A percentile compares a stretch with the other conserved stretches of the same genome.
These are phyloP conservation scores for Dioscorea zingiberensis DNA, from an alignment of 106 monocot species.

Conservation along the genomic window DNA sequence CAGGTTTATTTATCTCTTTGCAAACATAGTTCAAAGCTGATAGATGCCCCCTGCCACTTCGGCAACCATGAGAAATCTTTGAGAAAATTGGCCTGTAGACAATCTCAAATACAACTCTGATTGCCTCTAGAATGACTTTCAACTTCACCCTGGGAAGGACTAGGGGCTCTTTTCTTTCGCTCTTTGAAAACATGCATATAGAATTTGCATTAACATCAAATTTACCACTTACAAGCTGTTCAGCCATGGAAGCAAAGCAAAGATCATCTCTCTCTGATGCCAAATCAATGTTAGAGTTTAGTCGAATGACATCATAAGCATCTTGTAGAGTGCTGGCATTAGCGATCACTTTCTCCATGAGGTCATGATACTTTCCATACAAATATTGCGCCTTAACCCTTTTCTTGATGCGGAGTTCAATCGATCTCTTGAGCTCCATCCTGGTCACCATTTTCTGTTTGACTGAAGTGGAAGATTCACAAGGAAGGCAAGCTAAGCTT, in stretches of 20 bases:
- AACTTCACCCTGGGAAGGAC: slow-evolving; percentile 74
- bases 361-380: slow-evolving; percentile 61
- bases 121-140: slow-evolving; percentile 68
- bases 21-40: slow-evolving; percentile 61
- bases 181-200: slow-evolving; percentile 23
- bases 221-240: slow-evolving; percentile 35
- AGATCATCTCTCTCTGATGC: slow-evolving; percentile 30
- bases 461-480: slow-evolving; percentile 22
- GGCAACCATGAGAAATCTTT: slow-evolving; percentile 88
- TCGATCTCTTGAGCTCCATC: slow-evolving; percentile 55
- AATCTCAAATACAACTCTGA: slow-evolving; percentile 75
- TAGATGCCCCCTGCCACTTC: slow-evolving; percentile 71
- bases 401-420: slow-evolving; percentile 81
- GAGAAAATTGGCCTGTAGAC: slow-evolving; percentile 86
- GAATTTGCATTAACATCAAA: slow-evolving; percentile 53
- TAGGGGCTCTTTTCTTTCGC: slow-evolving; percentile 25
- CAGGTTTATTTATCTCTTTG: slow-evolving; percentile 30
- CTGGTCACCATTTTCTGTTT: slow-evolving; percentile 25
- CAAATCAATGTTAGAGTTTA: slow-evolving; percentile 68
- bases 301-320: slow-evolving; percentile 68
- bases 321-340: slow-evolving; percentile 54
- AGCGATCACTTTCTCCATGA: slow-evolving; percentile 61
- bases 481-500: slow-evolving; percentile 69
- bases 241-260: slow-evolving; percentile 56
- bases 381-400: slow-evolving; percentile 56